These are phyloP conservation scores for Trichophyton rubrum DNA, from an alignment of 2,329 filamentous ascomycete genomes.

Conservation along the genomic window DNA sequence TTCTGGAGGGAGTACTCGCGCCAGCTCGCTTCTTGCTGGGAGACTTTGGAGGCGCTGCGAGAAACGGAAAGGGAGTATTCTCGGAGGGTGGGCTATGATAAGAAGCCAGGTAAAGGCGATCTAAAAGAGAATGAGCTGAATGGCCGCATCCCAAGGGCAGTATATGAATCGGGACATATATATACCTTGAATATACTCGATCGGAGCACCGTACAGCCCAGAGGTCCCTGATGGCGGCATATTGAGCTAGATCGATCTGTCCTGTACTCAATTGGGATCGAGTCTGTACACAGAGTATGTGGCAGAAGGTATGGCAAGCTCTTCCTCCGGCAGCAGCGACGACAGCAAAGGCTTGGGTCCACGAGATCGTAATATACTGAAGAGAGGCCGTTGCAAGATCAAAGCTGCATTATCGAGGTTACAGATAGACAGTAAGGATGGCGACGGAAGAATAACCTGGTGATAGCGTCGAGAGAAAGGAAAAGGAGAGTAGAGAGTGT, in stretches of 20 bases:
- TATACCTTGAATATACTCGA: slow-evolving; percentile 91
- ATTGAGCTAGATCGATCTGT: slow-evolving; percentile 20
- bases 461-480: slow-evolving; percentile 1
- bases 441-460: background rate
- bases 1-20: slow-evolving; percentile 36
- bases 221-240: slow-evolving; percentile 37
- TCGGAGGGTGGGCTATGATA: slow-evolving; percentile 72
- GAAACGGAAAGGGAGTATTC: slow-evolving; percentile 77
- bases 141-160: background rate
- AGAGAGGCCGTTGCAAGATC: background rate
- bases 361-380: slow-evolving; percentile 5
- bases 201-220: slow-evolving; percentile 69
- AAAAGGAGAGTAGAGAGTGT: slow-evolving; percentile 7
- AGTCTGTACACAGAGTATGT: background rate
- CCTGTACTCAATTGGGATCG: background rate
- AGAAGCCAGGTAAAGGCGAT: slow-evolving; percentile 87
- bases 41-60: slow-evolving; percentile 46
- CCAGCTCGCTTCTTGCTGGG: slow-evolving; percentile 63
- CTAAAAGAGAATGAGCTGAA: slow-evolving; percentile 24
- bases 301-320: background rate
- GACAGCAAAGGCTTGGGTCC: slow-evolving; percentile 11
- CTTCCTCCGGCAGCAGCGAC: background rate
- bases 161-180: slow-evolving; percentile 11
- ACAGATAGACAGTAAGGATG: background rate
- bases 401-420: slow-evolving; percentile 4